Conservation (phyloP, 768 basidiomycete genomes). For the Obba rivulosa region DNA sequence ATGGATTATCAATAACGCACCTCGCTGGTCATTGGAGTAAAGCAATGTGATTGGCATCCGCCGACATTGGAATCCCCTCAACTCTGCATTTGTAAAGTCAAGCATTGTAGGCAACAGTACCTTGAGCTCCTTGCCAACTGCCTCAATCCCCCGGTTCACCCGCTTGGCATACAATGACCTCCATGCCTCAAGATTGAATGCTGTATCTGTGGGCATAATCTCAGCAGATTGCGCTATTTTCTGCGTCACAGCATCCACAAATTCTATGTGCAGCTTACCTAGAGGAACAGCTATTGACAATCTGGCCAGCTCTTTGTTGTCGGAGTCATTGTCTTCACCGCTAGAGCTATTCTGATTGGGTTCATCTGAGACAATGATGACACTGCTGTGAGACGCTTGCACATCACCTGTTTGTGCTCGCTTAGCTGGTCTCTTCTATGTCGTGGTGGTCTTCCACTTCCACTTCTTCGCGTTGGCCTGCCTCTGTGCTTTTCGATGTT, state of each 20-base stretch:
- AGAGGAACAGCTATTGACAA: no score
- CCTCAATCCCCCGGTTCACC: neutral
- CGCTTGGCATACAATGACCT: neutral
- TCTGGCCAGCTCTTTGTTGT: neutral
- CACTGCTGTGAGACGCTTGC: neutral
- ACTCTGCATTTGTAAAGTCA: neutral
- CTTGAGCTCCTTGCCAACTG: neutral
- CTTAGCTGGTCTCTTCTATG: neutral
- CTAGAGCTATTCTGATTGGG: neutral
- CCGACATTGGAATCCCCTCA: neutral
- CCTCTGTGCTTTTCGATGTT: neutral
- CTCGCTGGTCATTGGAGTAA: constrained; percentile 16
- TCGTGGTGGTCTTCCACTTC: neutral
- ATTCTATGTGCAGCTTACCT: no score
- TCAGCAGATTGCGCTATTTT: no score
- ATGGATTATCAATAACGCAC: constrained; percentile 7
- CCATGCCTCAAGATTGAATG: no score
- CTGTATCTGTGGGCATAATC: no score
- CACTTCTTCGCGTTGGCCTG: neutral
- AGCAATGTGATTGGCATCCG: constrained; percentile 10
- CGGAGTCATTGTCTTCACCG: neutral
- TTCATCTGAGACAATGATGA: neutral
- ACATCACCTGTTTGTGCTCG: no score
- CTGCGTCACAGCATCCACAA: no score
- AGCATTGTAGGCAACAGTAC: neutral